A percentile compares a stretch with the other conserved stretches of the same genome.
Evolutionary conservation across 2,329 filamentous ascomycete genomes (phyloP).

Genomic region (Aulographum hederae): DNA sequence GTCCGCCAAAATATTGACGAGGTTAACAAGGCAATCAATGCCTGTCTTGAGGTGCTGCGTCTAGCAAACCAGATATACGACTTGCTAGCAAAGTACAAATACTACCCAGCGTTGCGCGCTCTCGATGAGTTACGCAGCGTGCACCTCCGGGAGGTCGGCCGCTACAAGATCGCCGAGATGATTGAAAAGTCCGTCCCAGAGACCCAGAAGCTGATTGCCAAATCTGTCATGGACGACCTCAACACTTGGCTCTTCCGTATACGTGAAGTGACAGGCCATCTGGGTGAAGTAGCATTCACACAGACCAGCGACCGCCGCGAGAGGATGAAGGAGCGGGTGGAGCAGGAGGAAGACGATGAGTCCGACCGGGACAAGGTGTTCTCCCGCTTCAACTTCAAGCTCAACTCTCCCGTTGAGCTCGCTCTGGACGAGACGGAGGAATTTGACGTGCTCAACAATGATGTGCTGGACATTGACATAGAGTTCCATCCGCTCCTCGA

Average conservation of each 20-base stretch:
- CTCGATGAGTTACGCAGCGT: conserved; percentile 94
- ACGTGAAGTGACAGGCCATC: conserved; percentile 84
- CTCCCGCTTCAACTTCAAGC: too few species aligned
- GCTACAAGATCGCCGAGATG: conserved; percentile 86
- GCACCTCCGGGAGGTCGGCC: conserved; percentile 81
- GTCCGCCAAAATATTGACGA: conserved; percentile 94
- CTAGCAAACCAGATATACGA: conserved; percentile 92
- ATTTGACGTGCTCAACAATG: conserved; percentile 88
- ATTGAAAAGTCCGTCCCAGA: conserved; percentile 91
- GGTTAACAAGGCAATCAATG: conserved; percentile 69
- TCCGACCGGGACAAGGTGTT: conserved; percentile 51
- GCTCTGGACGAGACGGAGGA: conserved; percentile 92
- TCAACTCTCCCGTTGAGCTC: conserved; percentile 90
- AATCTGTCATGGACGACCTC: conserved; percentile 90
- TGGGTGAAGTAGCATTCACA: conserved; percentile 92
- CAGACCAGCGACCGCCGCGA: conserved; percentile 77
- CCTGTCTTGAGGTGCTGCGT: conserved; percentile 79
- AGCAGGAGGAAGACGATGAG: conserved; percentile 44
- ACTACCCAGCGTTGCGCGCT: conserved; percentile 85
- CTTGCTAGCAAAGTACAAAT: conserved; percentile 76
- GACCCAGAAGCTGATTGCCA: conserved; percentile 81
- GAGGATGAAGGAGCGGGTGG: conserved; percentile 65
- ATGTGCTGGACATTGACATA: conserved; percentile 61
- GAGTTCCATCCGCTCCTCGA: conserved; percentile 92
- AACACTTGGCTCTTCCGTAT: conserved; percentile 96